Evolutionary conservation across 768 basidiomycete genomes (phyloP).

Genomic region (Pleurotus cornucopiae): DNA sequence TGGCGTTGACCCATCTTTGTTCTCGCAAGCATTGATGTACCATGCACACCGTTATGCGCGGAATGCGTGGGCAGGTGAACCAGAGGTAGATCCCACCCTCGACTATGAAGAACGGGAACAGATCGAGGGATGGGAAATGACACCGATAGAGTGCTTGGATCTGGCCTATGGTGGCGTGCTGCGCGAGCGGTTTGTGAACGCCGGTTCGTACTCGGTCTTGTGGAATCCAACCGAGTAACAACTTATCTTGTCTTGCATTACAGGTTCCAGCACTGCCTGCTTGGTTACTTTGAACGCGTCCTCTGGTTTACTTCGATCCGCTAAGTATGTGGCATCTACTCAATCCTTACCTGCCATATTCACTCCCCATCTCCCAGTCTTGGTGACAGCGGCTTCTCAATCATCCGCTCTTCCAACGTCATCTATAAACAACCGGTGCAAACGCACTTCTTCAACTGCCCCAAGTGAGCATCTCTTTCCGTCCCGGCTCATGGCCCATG

Average conservation of each 20-base stretch:
- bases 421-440: conserved; percentile 48
- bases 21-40: conserved; percentile 90
- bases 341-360: background rate
- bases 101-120: conserved; percentile 65
- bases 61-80: conserved; percentile 78
- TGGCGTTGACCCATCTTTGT: conserved; percentile 84
- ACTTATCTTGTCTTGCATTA: conserved; percentile 13
- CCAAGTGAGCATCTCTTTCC: conserved; percentile 30
- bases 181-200: conserved; percentile 61
- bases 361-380: conserved; percentile 37
- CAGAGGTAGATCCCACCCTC: conserved; percentile 74
- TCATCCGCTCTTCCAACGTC: conserved; percentile 64
- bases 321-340: conserved; percentile 49
- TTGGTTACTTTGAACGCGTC: conserved; percentile 70
- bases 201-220: conserved; percentile 43
- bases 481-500: conserved; percentile 6
- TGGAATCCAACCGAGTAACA: conserved; percentile 20
- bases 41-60: conserved; percentile 71
- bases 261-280: conserved; percentile 85
- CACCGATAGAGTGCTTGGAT: conserved; percentile 67
- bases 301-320: conserved; percentile 69
- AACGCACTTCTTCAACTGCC: conserved; percentile 56
- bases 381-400: conserved; percentile 76
- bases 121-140: conserved; percentile 74
- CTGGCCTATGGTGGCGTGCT: conserved; percentile 70